Percentiles rank a stretch among this genome's conserved stretches.
Conservation (phyloP, 257 asterid species). For the Osmanthus fragrans region DNA sequence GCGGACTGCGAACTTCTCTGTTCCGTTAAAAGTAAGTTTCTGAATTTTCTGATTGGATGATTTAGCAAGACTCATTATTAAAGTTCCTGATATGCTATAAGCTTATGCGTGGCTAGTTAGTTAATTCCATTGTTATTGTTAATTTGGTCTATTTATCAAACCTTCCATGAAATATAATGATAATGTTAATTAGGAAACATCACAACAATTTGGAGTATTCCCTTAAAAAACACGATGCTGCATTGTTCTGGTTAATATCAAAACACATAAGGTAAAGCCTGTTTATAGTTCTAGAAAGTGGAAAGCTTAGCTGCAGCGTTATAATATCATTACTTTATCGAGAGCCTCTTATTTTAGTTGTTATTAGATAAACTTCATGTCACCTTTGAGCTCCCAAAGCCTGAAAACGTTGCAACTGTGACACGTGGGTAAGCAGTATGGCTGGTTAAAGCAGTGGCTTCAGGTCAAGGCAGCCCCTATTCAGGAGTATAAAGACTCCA, state of each 20-base stretch:
- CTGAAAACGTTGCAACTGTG: background rate
- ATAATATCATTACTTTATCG: background rate
- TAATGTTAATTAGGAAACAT: background rate
- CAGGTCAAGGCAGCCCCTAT: background rate
- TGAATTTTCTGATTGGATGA: constrained; percentile 16
- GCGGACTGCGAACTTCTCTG: constrained; percentile 82
- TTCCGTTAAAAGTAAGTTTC: constrained; percentile 79
- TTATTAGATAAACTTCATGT: background rate
- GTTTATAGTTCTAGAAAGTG: background rate
- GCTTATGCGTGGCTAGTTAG: background rate
- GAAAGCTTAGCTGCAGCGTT: background rate
- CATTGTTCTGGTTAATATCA: background rate
- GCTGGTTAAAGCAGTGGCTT: background rate
- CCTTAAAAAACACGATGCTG: constrained; percentile 8
- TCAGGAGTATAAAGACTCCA: background rate
- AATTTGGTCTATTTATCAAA: background rate
- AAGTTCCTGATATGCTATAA: background rate
- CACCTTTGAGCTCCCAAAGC: background rate
- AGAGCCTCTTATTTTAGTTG: background rate
- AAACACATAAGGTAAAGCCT: background rate
- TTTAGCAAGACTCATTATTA: background rate
- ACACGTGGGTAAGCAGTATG: background rate
- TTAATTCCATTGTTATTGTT: constrained; percentile 13
- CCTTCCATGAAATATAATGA: background rate
- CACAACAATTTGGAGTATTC: background rate